phyloP scores from a whole-genome alignment of 139 green algal genomes.

The Tetraselmis striata region DNA sequence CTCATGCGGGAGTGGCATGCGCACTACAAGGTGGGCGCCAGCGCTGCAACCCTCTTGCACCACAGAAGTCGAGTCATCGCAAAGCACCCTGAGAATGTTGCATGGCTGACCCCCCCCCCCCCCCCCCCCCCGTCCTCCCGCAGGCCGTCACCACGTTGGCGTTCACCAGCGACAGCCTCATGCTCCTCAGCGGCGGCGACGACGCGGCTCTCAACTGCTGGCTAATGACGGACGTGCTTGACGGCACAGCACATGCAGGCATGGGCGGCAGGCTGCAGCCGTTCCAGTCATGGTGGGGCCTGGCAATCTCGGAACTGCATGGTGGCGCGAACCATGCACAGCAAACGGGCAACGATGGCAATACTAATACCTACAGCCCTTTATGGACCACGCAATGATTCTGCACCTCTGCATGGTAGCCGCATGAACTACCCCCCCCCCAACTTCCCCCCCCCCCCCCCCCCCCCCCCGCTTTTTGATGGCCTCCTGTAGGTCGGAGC shows the following conservation, averaged over 20 bases:
- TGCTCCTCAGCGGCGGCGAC: conserved; percentile 33
- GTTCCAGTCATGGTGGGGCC: conserved; percentile 7
- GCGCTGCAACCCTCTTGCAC: too few relatives aligned
- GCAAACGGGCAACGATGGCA: too few relatives aligned
- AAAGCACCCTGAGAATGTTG: too few relatives aligned
- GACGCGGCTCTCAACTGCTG: conserved; percentile 6
- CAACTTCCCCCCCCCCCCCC: too few relatives aligned
- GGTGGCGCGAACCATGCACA: too few relatives aligned
- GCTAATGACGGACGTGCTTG: not conserved
- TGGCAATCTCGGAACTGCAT: too few relatives aligned
- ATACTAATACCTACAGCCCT: too few relatives aligned
- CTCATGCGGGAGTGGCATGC: conserved; percentile 74
- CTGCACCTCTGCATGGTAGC: too few relatives aligned
- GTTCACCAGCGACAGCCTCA: conserved; percentile 32
- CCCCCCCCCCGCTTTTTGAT: too few relatives aligned
- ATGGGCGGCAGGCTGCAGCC: not conserved
- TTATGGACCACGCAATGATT: too few relatives aligned
- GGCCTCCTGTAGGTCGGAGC: conserved; percentile 53
- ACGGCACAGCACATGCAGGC: not conserved
- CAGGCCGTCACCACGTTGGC: conserved; percentile 21
- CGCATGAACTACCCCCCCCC: too few relatives aligned
- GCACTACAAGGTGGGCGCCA: conserved; percentile 77
- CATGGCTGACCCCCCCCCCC: not conserved
- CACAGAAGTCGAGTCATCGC: too few relatives aligned
- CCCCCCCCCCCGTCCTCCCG: not conserved